Base-by-base conservation (phyloP, 2,329 filamentous ascomycete species). In the Venturia asperata region DNA sequence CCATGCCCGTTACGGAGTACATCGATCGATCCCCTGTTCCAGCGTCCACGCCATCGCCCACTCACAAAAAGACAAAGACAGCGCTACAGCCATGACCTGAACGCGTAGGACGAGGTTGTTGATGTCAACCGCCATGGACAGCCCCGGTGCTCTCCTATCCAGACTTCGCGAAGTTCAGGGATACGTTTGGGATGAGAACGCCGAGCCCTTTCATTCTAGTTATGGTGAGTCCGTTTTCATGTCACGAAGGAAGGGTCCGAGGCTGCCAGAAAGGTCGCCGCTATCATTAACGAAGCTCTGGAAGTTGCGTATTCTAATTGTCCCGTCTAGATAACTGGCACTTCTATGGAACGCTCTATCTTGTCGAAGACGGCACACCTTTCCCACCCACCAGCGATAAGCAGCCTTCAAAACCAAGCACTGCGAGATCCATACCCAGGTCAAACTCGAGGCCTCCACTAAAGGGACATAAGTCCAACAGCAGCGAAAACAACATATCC, bases 241-340 rank as follows among this genome's bases (percentile, higher is more conserved):
- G 13, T 27, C 11, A 9, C 13, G 10, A 47, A 10, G 6, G 19
- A 10, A n/a, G 19, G n/a, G 4, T 47, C n/a, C n/a, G 47, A 49
- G n/a, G 17, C 17, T 45, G 42, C 42, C 42, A 49, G 21, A 21
- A 27, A 13, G 2, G 4, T 5, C 21, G 15, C 47, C 15, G 47
- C 9, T 27, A 27, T 49, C 21, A 10, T 27, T 49, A 3, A 13
- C 3, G 10, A 27, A 49, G 7, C 11, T 27, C 15, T 27, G 5
- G 21, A 21, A 52, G 10, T 52, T 45, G 27, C 45, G 19, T 49
- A 30, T n/a, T 39, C 41, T 64, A 64, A 55, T 34, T 2, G 6
- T 13, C 15, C 47, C 24, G 21, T 52, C 30, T 37, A 43, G 91
- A 95, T 75, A 92, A 92, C 79, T 97, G 92, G 91, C 79, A 82